These are phyloP conservation scores for Cladosporium sp. DNA, from an alignment of 2,329 filamentous ascomycete species.

Conservation along the genomic window DNA sequence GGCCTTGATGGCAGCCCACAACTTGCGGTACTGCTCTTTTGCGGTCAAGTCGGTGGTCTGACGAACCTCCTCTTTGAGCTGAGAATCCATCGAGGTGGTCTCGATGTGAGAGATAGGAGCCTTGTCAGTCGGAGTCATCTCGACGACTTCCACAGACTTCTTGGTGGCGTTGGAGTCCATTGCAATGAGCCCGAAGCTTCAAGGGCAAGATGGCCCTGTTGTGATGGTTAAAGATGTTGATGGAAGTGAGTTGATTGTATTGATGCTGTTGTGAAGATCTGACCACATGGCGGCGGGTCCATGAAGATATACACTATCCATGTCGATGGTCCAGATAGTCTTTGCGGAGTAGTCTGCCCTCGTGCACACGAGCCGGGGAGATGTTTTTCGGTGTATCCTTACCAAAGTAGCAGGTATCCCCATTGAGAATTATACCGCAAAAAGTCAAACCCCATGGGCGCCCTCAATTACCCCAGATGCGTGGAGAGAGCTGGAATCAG, in stretches of 20 bases:
- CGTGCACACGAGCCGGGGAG: not conserved
- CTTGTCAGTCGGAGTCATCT: constrained; percentile 17
- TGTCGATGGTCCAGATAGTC: not conserved
- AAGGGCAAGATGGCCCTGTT: not conserved
- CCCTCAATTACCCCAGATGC: not conserved
- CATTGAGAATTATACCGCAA: not conserved
- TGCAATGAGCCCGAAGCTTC: constrained; percentile 11
- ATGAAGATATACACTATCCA: constrained; percentile 10
- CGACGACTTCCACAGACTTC: constrained; percentile 6
- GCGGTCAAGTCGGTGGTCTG: constrained; percentile 19
- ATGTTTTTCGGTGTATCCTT: not conserved
- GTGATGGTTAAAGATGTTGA: not conserved
- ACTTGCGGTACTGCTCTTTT: constrained; percentile 23
- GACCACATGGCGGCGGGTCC: constrained; percentile 9
- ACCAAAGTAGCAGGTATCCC: constrained; percentile 2
- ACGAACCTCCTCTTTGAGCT: constrained; percentile 15
- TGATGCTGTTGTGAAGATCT: constrained; percentile 5
- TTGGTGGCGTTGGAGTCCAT: constrained; percentile 14
- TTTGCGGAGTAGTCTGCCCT: not conserved
- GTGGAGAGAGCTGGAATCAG: not conserved
- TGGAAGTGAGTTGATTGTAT: not conserved
- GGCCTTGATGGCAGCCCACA: constrained; percentile 25
- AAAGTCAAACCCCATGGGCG: constrained; percentile 1
- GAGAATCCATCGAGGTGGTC: constrained; percentile 5
- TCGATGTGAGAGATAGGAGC: constrained; percentile 14